A percentile compares a stretch with the other conserved stretches of the same genome.
Conservation (phyloP, 352 stramenopile genomes). For the Pythium coloratum region DNA sequence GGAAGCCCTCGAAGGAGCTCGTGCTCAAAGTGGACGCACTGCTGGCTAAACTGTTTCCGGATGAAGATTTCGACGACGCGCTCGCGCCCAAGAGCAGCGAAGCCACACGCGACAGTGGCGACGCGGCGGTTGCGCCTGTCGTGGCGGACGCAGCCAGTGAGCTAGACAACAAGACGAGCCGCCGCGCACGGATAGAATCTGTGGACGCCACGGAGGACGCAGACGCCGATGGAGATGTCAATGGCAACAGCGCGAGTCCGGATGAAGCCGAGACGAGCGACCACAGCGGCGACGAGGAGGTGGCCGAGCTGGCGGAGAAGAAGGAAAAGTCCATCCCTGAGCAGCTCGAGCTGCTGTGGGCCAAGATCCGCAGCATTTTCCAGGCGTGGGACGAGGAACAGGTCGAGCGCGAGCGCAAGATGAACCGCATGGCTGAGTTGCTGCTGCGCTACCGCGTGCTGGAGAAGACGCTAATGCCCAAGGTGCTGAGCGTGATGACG, state of each 20-base stretch:
- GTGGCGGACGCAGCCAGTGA: conserved; percentile 16
- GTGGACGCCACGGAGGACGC: conserved; percentile 28
- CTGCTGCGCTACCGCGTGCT: conserved; percentile 70
- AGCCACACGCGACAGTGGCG: conserved; percentile 27
- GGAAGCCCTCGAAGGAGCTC: conserved; percentile 73
- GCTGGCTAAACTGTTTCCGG: conserved; percentile 54
- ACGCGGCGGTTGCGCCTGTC: conserved; percentile 16
- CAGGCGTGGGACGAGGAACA: conserved; percentile 76
- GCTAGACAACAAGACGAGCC: conserved; percentile 8
- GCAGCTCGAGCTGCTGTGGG: conserved; percentile 71
- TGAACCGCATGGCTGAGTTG: conserved; percentile 77
- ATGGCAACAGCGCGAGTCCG: conserved; percentile 27
- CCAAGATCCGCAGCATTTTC: conserved; percentile 73
- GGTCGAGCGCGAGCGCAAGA: conserved; percentile 71
- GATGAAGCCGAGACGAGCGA: conserved; percentile 56
- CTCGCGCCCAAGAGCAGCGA: conserved; percentile 42
- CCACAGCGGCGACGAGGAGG: conserved; percentile 49
- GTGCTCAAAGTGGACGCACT: conserved; percentile 70
- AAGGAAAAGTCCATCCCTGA: conserved; percentile 67
- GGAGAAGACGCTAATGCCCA: conserved; percentile 71
- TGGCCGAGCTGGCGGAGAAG: conserved; percentile 1
- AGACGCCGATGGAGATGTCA: conserved; percentile 25
- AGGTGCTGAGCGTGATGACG: conserved; percentile 67
- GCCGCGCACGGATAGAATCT: conserved; percentile 34
- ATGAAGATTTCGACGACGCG: conserved; percentile 54